phyloP scores from a whole-genome alignment of 768 basidiomycete species.

The Podaxis mareebaensis region DNA sequence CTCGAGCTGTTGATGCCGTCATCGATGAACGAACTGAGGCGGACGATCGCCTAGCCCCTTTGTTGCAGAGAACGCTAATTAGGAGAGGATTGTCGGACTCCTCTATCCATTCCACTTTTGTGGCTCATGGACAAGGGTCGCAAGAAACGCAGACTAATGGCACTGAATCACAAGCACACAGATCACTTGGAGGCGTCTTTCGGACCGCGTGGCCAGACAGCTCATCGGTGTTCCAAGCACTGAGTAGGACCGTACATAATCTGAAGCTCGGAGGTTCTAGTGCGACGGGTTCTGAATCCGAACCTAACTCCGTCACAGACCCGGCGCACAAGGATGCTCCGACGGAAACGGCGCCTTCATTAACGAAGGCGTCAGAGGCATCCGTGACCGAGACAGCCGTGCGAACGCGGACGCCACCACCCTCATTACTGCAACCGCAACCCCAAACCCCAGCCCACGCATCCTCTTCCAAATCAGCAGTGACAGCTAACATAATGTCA shows the following conservation, averaged over 20 bases:
- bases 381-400: background rate
- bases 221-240: slow-evolving; percentile 51
- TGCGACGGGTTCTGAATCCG: slow-evolving; percentile 8
- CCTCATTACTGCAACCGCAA: background rate
- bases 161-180: slow-evolving; percentile 1
- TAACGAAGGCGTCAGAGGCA: background rate
- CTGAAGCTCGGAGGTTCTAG: slow-evolving; percentile 32
- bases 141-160: slow-evolving; percentile 19
- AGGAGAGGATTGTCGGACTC: slow-evolving; percentile 89
- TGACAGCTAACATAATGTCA: background rate
- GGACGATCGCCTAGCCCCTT: slow-evolving; percentile 46
- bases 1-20: slow-evolving; percentile 77
- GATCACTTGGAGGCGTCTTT: slow-evolving; percentile 2
- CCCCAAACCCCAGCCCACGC: background rate
- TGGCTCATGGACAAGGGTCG: slow-evolving; percentile 44
- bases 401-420: background rate
- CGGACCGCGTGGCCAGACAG: slow-evolving; percentile 38
- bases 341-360: background rate
- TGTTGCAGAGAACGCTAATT: slow-evolving; percentile 67
- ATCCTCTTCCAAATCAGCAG: background rate
- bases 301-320: slow-evolving; percentile 14
- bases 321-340: slow-evolving; percentile 14
- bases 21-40: slow-evolving; percentile 57
- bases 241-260: slow-evolving; percentile 55
- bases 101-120: slow-evolving; percentile 86